Percentiles rank a stretch among this genome's conserved stretches.
These are phyloP conservation scores for Lichtheimia ornata DNA, from an alignment of 371 early-diverging fungal species.

Conservation along the genomic window DNA sequence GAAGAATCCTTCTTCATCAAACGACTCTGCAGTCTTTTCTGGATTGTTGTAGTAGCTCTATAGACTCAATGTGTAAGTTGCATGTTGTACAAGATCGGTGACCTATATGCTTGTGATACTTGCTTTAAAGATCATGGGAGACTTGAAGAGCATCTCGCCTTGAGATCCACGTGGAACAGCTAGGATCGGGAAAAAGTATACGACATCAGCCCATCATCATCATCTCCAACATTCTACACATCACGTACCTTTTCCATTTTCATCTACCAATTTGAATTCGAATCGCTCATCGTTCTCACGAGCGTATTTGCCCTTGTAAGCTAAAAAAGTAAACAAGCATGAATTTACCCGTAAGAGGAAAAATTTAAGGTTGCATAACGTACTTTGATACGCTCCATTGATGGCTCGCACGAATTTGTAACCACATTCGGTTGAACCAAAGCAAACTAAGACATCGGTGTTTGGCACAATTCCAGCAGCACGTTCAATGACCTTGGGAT, in stretches of 20 bases:
- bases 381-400: not conserved
- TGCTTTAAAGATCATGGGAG: not conserved
- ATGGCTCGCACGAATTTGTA: not conserved
- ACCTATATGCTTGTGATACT: not conserved
- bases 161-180: not conserved
- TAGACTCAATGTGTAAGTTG: no score
- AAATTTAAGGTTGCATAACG: not conserved
- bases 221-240: not conserved
- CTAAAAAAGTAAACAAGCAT: not conserved
- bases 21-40: not conserved
- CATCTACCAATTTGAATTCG: not conserved
- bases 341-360: not conserved
- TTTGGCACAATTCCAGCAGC: not conserved
- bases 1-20: not conserved
- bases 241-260: not conserved
- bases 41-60: not conserved
- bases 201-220: not conserved
- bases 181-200: not conserved
- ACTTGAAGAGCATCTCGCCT: not conserved
- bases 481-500: not conserved
- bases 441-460: not conserved
- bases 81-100: no score
- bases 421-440: not conserved
- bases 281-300: not conserved
- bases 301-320: not conserved